These are phyloP conservation scores for Ophiostoma fasciatum DNA, from an alignment of 2,329 filamentous ascomycete genomes.

Conservation along the genomic window DNA sequence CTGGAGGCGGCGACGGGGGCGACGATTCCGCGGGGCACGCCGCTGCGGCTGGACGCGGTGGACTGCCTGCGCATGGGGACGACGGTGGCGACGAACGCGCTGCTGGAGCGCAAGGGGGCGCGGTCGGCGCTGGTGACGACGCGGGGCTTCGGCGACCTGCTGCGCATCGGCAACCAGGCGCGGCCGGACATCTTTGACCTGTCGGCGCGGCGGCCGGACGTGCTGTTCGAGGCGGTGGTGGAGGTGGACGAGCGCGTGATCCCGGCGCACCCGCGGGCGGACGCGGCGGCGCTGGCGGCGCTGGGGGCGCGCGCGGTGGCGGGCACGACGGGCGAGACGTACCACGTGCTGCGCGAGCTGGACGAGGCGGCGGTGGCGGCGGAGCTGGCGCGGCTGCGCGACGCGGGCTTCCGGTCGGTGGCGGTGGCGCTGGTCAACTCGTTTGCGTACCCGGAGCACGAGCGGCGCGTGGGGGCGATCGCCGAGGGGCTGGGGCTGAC, in stretches of 20 bases:
- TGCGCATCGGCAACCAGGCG: conserved; percentile 82
- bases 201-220: conserved; percentile 71
- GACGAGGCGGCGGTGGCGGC: conserved; percentile 35
- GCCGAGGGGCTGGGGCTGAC: conserved; percentile 8
- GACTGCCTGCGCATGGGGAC: conserved; percentile 64
- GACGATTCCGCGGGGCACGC: conserved; percentile 44
- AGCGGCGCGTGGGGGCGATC: conserved; percentile 6
- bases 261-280: conserved; percentile 9
- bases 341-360: conserved; percentile 22
- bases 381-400: conserved; percentile 45
- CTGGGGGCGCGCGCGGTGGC: conserved; percentile 35
- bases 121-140: conserved; percentile 81
- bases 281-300: conserved; percentile 10
- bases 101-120: conserved; percentile 82
- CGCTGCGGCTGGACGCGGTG: conserved; percentile 32
- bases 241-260: conserved; percentile 86
- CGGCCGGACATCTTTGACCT: conserved; percentile 84
- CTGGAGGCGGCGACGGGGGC: conserved; percentile 21
- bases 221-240: conserved; percentile 68
- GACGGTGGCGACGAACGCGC: conserved; percentile 82
- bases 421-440: conserved; percentile 21
- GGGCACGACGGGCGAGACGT: conserved; percentile 53
- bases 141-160: conserved; percentile 73
- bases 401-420: conserved; percentile 34
- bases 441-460: conserved; percentile 12